Base-by-base conservation (phyloP, 345 rosid genomes). In the Arabis hirsuta region DNA sequence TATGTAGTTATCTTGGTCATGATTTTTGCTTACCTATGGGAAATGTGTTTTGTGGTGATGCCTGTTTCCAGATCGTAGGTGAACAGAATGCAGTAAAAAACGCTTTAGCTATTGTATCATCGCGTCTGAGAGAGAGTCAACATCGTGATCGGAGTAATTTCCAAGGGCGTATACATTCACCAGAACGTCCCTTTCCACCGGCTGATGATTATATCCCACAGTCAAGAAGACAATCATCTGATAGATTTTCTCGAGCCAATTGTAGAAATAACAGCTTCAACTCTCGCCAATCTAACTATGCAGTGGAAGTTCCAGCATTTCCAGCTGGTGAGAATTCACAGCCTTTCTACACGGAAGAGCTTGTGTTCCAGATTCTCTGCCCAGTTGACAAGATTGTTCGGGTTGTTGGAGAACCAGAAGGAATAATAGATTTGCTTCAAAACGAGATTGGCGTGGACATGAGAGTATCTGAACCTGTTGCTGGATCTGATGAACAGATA, bases 371-470 rank as follows among this genome's bases (percentile, higher is more conserved):
- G 69, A 90, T 96, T 61, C 92, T 96, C 48, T 96, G 98, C 79
- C 99, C 98, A n/a, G 76, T 55, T 74, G 92, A 85, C 53, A 96
- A 81, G 89, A 77, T 96, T 62, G 83, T 80, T 63, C 81, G 76
- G 62, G 81, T 96, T 73, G 76, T 84, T 65, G 98, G 94, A 65
- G 95, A 90, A 58, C 52, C 96, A 6, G 86, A 84, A 50, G 97
- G 98, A 20, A 83, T 96, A 58, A 55, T 89, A 26, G 92, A 89
- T 59, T 75, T 92, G 82, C 98, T 96, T 69, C 90, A 86, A 54
- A 87, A 92, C 76, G 97, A 90, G 66, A 79, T 96, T 64, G 98
- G 97, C 44, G 99, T 96, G 68, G 99, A 92, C 71, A 83, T 96
- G 36, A 88, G 81, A 79, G 84, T 96, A 65, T 73, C 84, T 69